phyloP scores from a whole-genome alignment of 169 alveolate genomes.

The Eimeria nieschulzi region DNA sequence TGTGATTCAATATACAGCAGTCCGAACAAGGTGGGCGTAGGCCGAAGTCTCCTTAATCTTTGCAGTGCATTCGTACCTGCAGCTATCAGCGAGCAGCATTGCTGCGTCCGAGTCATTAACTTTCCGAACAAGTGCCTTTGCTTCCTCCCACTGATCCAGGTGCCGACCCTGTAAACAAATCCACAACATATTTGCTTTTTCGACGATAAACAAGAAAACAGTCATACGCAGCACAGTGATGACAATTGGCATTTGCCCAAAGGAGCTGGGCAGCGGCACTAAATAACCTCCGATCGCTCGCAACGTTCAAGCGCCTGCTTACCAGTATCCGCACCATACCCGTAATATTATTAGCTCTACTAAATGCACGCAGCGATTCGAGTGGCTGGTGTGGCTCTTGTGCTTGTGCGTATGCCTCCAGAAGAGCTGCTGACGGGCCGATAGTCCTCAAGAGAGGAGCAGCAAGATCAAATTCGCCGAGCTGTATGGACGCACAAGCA shows the following conservation, averaged over 20 bases:
- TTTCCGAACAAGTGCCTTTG: constrained; percentile 14
- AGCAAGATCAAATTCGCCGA: constrained; percentile 17
- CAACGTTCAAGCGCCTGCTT: not conserved
- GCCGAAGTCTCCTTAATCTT: too few species aligned
- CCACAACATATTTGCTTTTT: not conserved
- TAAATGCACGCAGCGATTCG: constrained; percentile 22
- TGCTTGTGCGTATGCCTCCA: constrained; percentile 14
- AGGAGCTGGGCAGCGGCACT: too few species aligned
- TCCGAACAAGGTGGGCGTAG: too few species aligned
- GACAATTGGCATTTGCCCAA: too few species aligned
- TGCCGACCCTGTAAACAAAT: not conserved
- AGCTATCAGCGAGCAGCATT: not conserved
- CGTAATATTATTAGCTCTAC: not conserved
- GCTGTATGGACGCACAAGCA: not conserved
- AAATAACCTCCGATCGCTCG: too few species aligned
- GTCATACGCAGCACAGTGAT: too few species aligned
- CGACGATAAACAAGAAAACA: not conserved
- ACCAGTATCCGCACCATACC: constrained; percentile 34
- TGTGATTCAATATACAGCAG: too few species aligned
- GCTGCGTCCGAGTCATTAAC: constrained; percentile 19
- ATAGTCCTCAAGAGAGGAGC: not conserved
- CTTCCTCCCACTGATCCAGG: constrained; percentile 20
- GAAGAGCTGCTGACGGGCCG: not conserved
- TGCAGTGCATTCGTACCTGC: constrained; percentile 1
- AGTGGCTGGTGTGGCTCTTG: not conserved